Evolutionary conservation across 495 filamentous ascomycete genomes (phyloP).

Genomic region (Niebla homalea): DNA sequence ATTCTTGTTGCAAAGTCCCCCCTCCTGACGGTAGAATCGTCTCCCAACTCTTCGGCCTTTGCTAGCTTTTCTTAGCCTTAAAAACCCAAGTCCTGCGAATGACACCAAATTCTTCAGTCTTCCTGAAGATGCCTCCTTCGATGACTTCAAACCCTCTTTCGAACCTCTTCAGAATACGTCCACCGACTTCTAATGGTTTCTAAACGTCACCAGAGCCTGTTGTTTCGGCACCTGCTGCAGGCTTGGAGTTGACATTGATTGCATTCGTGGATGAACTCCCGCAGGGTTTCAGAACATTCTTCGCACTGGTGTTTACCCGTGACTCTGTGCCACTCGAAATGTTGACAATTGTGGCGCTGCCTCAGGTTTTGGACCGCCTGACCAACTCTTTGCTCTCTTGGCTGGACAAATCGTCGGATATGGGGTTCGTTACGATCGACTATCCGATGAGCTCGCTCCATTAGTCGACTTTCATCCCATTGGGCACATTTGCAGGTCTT

Average conservation of each 20-base stretch:
- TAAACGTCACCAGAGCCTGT: slow-evolving; percentile 13
- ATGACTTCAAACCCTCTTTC: neutral
- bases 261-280: slow-evolving; percentile 22
- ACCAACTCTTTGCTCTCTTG: slow-evolving; percentile 1
- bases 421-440: slow-evolving; percentile 19
- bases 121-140: neutral
- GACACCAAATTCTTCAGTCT: neutral
- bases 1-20: no score
- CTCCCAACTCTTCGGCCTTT: no score
- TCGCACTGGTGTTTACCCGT: slow-evolving; percentile 17
- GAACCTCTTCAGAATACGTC: neutral
- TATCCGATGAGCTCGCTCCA: slow-evolving; percentile 21
- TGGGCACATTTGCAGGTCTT: slow-evolving; percentile 33
- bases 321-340: slow-evolving; percentile 15
- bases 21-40: no score
- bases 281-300: slow-evolving; percentile 17
- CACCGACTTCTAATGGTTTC: neutral
- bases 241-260: slow-evolving; percentile 18
- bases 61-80: neutral
- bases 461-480: slow-evolving; percentile 27
- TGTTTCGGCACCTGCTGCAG: slow-evolving; percentile 22
- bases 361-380: slow-evolving; percentile 11
- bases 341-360: slow-evolving; percentile 18
- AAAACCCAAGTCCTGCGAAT: neutral
- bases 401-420: neutral